phyloP scores from a whole-genome alignment of 257 asterid species.

The Rhazya stricta region DNA sequence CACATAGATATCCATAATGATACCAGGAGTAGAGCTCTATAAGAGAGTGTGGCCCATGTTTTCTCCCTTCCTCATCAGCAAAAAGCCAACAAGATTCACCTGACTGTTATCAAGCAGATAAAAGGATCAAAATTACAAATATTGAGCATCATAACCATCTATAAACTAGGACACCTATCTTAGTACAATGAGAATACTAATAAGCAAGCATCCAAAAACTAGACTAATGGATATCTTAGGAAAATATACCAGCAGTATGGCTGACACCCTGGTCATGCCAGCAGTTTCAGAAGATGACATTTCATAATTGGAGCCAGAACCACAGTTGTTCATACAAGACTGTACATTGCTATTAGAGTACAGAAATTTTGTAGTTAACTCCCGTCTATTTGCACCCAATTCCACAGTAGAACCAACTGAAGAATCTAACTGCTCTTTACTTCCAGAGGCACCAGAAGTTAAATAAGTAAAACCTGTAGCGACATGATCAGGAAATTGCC shows the following conservation, averaged over 20 bases:
- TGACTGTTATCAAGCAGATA: slow-evolving; percentile 31
- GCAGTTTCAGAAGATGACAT: slow-evolving; percentile 9
- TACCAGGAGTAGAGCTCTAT: slow-evolving; percentile 70
- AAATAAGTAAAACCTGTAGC: slow-evolving; percentile 70
- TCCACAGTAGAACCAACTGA: slow-evolving; percentile 13
- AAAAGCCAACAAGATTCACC: slow-evolving; percentile 76
- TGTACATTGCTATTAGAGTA: slow-evolving; percentile 8
- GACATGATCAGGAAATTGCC: slow-evolving; percentile 75
- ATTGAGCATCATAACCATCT: background rate
- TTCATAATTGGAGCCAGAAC: background rate
- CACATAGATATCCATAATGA: slow-evolving; percentile 57
- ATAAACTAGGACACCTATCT: background rate
- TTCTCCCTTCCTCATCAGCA: slow-evolving; percentile 68
- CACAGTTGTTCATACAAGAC: background rate
- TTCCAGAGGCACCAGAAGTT: slow-evolving; percentile 24
- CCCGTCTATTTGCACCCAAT: slow-evolving; percentile 11
- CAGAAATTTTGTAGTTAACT: slow-evolving; percentile 7
- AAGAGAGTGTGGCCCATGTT: slow-evolving; percentile 81
- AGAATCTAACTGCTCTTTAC: slow-evolving; percentile 16
- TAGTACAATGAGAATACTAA: background rate
- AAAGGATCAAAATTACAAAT: background rate
- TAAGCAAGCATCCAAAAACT: background rate
- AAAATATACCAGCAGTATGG: slow-evolving; percentile 8
- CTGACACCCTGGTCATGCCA: background rate
- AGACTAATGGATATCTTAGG: background rate